Evolutionary conservation across 306 rosid species (phyloP).

Genomic region (Prunus armeniaca): DNA sequence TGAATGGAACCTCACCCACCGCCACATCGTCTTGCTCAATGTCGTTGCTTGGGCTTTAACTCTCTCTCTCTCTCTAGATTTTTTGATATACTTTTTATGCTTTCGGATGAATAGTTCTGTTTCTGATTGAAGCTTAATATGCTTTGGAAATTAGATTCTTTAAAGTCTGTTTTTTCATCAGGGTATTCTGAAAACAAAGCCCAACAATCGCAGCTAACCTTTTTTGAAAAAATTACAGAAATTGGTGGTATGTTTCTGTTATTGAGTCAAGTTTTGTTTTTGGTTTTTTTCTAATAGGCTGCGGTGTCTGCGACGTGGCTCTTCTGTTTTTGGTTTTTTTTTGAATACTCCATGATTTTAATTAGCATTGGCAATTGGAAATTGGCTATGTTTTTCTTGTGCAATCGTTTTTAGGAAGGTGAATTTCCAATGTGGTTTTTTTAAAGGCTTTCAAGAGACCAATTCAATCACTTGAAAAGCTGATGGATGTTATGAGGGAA

Average conservation of each 20-base stretch:
- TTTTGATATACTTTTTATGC: neutral
- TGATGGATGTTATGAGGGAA: slow-evolving; percentile 82
- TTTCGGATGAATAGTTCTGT: too few relatives aligned
- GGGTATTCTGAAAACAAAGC: neutral
- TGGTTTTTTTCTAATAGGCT: slow-evolving; percentile 35
- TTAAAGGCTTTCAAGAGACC: slow-evolving; percentile 85
- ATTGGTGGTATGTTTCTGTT: neutral
- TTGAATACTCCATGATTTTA: neutral
- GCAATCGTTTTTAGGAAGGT: neutral
- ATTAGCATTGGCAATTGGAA: neutral
- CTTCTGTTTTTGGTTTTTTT: slow-evolving; percentile 21
- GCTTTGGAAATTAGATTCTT: neutral
- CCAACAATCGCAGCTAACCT: neutral
- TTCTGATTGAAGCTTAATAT: neutral
- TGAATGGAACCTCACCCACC: slow-evolving; percentile 52
- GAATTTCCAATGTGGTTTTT: slow-evolving; percentile 3
- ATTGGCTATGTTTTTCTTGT: neutral
- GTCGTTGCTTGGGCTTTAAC: slow-evolving; percentile 64
- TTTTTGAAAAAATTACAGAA: neutral
- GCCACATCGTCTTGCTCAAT: slow-evolving; percentile 70
- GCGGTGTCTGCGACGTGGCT: slow-evolving; percentile 79
- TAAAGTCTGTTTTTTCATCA: neutral
- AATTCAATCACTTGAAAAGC: slow-evolving; percentile 83
- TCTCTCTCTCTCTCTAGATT: neutral
- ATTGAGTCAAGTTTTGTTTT: neutral